A percentile compares a stretch with the other conserved stretches of the same genome.
Conservation (phyloP, 345 rosid genomes). For the Toxicodendron radicans region DNA sequence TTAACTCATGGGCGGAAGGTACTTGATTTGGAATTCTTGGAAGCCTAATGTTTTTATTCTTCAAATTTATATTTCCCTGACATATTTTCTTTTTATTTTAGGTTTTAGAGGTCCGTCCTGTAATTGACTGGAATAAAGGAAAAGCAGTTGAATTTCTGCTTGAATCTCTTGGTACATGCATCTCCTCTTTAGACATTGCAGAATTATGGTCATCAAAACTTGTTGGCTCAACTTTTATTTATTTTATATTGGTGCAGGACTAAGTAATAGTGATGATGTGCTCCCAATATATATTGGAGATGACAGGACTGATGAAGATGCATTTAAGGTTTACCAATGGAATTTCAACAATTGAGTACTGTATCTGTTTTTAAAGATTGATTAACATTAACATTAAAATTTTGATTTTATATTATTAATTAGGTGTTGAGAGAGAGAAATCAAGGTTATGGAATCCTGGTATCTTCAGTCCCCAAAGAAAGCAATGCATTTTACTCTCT, state of each 20-base stretch:
- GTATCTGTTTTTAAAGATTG: too few species aligned
- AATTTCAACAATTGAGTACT: not conserved
- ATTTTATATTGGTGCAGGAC: conserved; percentile 39
- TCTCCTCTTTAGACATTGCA: not conserved
- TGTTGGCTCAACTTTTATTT: not conserved
- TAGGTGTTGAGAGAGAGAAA: conserved; percentile 64
- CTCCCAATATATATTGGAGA: conserved; percentile 91
- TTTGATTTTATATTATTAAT: conserved; percentile 14
- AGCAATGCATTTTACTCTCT: conserved; percentile 75
- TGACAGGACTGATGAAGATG: conserved; percentile 89
- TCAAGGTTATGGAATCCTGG: conserved; percentile 80
- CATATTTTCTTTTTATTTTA: conserved; percentile 13
- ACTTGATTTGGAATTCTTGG: not conserved
- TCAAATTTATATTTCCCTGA: too few species aligned
- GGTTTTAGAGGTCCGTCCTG: conserved; percentile 99
- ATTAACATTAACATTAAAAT: too few species aligned
- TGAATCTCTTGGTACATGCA: conserved; percentile 72
- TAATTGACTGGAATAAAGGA: conserved; percentile 92
- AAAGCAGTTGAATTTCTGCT: conserved; percentile 93
- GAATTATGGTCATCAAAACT: not conserved
- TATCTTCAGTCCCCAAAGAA: conserved; percentile 78
- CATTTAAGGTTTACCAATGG: conserved; percentile 61
- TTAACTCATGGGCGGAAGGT: conserved; percentile 78
- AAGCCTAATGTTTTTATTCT: not conserved
- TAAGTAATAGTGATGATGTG: conserved; percentile 60